phyloP scores from a whole-genome alignment of 1,284 basidiomycete genomes.

The Marasmius tenuissimus region DNA sequence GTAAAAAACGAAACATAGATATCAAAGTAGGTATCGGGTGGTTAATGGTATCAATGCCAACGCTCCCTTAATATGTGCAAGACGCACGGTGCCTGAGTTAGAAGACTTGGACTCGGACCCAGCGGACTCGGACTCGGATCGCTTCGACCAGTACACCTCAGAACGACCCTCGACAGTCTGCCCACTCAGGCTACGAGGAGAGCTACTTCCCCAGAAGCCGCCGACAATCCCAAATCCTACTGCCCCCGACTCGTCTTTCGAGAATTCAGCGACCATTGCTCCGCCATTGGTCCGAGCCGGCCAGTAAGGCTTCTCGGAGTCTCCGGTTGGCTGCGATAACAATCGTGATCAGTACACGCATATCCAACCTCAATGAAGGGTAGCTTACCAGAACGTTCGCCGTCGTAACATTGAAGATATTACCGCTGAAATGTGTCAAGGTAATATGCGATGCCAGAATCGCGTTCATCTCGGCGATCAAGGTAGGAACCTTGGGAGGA shows the following conservation, averaged over 20 bases:
- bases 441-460: slow-evolving; percentile 33
- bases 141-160: neutral
- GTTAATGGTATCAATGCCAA: no score
- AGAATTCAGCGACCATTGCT: neutral
- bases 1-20: no score
- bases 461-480: slow-evolving; percentile 29
- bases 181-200: neutral
- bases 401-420: slow-evolving; percentile 34
- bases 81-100: no score
- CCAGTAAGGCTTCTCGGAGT: neutral
- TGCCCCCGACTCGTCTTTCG: neutral
- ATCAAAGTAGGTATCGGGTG: no score
- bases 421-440: slow-evolving; percentile 32
- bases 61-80: no score
- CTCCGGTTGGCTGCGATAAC: neutral
- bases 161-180: neutral
- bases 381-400: slow-evolving; percentile 7
- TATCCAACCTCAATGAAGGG: neutral
- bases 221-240: neutral
- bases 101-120: no score
- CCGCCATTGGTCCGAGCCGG: neutral
- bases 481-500: slow-evolving; percentile 25
- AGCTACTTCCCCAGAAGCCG: neutral
- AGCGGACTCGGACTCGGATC: no score
- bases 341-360: neutral